Evolutionary conservation across 1,284 basidiomycete species (phyloP).

Genomic region (Moesziomyces globuligerus): DNA sequence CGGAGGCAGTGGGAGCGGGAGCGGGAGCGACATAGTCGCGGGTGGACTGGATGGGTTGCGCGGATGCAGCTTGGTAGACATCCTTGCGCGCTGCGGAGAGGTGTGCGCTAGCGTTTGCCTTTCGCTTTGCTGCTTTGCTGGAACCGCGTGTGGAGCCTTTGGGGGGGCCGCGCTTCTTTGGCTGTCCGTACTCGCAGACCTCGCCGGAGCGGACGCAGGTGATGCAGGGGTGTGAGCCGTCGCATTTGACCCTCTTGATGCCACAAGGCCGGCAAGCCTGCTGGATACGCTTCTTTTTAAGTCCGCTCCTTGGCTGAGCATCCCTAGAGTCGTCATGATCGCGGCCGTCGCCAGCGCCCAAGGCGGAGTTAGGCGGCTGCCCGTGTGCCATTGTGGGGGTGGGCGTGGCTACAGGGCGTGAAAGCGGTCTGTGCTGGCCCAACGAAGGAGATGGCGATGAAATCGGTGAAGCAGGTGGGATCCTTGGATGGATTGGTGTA

Average conservation of each 20-base stretch:
- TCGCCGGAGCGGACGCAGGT: conserved; percentile 53
- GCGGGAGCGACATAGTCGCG: conserved; percentile 9
- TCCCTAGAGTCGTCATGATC: conserved; percentile 28
- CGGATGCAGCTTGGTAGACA: conserved; percentile 15
- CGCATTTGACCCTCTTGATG: conserved; percentile 56
- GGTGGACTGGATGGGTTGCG: conserved; percentile 21
- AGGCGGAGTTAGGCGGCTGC: neutral
- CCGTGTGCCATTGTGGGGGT: conserved; percentile 6
- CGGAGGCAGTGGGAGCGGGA: neutral
- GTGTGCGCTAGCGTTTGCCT: conserved; percentile 13
- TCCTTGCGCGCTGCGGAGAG: conserved; percentile 7
- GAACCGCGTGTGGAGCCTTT: conserved; percentile 53
- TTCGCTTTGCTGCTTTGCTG: conserved; percentile 37
- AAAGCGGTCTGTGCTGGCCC: no score
- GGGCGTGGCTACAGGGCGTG: no score
- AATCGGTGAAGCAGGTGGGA: no score
- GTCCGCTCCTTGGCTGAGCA: conserved; percentile 17
- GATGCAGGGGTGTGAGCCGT: conserved; percentile 49
- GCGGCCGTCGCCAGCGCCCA: conserved; percentile 5
- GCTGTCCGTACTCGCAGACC: conserved; percentile 51
- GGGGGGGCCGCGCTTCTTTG: conserved; percentile 57
- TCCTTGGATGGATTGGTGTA: no score
- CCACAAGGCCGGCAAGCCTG: conserved; percentile 57
- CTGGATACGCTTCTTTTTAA: conserved; percentile 54
- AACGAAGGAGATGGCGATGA: no score